These are phyloP conservation scores for Talaromyces stipitatus DNA, from an alignment of 495 filamentous ascomycete genomes.

Conservation along the genomic window DNA sequence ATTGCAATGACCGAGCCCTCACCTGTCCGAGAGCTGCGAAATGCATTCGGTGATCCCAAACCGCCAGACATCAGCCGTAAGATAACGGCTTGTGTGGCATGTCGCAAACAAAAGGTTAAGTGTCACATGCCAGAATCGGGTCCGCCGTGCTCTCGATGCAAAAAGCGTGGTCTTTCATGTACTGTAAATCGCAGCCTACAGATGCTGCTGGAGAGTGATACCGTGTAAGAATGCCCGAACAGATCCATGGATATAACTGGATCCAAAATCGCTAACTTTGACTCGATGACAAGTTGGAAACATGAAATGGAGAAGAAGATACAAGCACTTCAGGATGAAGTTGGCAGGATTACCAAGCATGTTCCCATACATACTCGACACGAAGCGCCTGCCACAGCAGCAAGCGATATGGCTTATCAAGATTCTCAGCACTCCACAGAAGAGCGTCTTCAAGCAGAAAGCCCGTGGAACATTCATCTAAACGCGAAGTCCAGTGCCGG, in stretches of 20 bases:
- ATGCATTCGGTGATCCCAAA: constrained; percentile 14
- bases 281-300: background rate
- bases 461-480: background rate
- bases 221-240: constrained; percentile 5
- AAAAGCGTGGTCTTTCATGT: constrained; percentile 6
- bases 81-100: constrained; percentile 16
- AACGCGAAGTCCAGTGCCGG: background rate
- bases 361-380: background rate
- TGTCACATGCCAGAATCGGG: constrained; percentile 6
- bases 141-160: constrained; percentile 9
- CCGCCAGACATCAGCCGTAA: constrained; percentile 15
- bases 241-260: background rate
- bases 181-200: constrained; percentile 9
- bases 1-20: background rate
- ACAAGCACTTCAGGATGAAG: background rate
- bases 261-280: no score
- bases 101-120: constrained; percentile 12
- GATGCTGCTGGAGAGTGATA: constrained; percentile 8
- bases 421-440: background rate
- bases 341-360: background rate
- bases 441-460: background rate
- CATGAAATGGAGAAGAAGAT: background rate
- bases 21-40: background rate
- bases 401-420: background rate
- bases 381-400: background rate